Evolutionary conservation across 805 yeast species (phyloP).

Genomic region (Metschnikowia kofuensis): DNA sequence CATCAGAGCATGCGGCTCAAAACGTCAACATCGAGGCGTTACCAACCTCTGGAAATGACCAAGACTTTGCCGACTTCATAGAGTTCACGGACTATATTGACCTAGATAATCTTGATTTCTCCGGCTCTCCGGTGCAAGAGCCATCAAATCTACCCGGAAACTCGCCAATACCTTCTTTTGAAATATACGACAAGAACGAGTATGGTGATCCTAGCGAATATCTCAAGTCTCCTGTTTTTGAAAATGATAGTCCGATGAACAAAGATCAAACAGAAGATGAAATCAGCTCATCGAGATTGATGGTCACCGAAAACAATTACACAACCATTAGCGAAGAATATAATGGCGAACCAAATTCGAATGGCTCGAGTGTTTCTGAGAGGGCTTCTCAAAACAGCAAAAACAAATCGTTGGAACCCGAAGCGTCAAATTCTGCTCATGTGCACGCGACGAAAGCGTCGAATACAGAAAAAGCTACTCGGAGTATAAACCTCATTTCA

Average conservation of each 20-base stretch:
- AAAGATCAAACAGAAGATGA: neutral
- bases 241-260: neutral
- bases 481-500: too few relatives aligned
- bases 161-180: constrained; percentile 1
- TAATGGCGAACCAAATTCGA: too few relatives aligned
- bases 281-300: too few relatives aligned
- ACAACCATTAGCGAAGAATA: too few relatives aligned
- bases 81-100: constrained; percentile 43
- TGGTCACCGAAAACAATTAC: too few relatives aligned
- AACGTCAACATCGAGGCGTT: neutral
- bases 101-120: constrained; percentile 34
- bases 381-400: too few relatives aligned
- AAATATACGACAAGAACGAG: constrained; percentile 1
- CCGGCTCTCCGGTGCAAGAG: constrained; percentile 8
- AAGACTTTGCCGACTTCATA: constrained; percentile 29
- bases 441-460: too few relatives aligned
- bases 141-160: neutral
- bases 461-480: too few relatives aligned
- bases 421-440: too few relatives aligned
- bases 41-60: constrained; percentile 6
- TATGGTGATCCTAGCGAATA: neutral
- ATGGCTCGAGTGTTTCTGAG: too few relatives aligned
- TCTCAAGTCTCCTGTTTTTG: neutral
- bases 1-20: neutral
- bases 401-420: too few relatives aligned